Evolutionary conservation across 352 stramenopile genomes (phyloP).

Genomic region (Phytophthora brassicae): DNA sequence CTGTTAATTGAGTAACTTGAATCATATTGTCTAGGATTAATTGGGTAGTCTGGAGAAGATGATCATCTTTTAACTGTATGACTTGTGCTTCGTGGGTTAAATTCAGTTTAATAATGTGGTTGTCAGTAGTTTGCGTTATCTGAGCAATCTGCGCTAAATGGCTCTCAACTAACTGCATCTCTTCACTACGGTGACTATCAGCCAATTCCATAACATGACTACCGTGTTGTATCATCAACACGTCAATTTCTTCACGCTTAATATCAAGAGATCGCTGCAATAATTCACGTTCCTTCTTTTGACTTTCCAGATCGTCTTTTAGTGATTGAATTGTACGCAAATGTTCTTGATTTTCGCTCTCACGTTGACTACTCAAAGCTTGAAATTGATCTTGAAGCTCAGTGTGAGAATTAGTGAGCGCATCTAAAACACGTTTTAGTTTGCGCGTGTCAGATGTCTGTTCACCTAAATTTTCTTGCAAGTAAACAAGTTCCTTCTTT

Average conservation of each 20-base stretch:
- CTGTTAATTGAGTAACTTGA: constrained; percentile 5
- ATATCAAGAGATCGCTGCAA: constrained; percentile 19
- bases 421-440: constrained; percentile 17
- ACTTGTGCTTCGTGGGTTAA: background rate
- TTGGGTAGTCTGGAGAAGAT: constrained; percentile 2
- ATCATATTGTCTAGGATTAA: constrained; percentile 7
- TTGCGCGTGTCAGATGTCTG: constrained; percentile 23
- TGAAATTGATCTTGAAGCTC: constrained; percentile 17
- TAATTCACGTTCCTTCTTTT: constrained; percentile 12
- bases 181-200: constrained; percentile 15
- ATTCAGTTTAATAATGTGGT: background rate
- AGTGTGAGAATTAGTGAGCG: constrained; percentile 2
- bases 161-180: constrained; percentile 20
- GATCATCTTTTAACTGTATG: constrained; percentile 2
- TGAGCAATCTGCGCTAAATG: constrained; percentile 17
- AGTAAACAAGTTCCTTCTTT: constrained; percentile 28
- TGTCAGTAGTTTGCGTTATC: constrained; percentile 2
- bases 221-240: constrained; percentile 25
- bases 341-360: constrained; percentile 16
- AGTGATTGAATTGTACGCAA: constrained; percentile 6
- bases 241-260: constrained; percentile 23
- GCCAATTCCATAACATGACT: constrained; percentile 17
- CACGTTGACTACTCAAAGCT: constrained; percentile 8
- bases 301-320: constrained; percentile 15
- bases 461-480: constrained; percentile 28